Evolutionary conservation across 257 asterid species (phyloP).

Genomic region (Salvia miltiorrhiza): DNA sequence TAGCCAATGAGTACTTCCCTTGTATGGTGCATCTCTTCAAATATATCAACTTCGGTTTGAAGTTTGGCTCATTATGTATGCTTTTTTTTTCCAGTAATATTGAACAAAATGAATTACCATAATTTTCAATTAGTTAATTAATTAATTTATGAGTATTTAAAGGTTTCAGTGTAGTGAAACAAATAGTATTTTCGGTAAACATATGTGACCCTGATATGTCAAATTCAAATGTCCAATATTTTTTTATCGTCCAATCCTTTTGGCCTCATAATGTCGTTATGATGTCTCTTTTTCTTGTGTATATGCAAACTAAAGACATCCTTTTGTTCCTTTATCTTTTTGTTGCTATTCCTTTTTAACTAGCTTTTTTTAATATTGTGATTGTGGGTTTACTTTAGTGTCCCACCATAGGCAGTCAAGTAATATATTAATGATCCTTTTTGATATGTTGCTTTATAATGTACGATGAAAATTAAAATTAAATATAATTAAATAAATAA

Average conservation of each 20-base stretch:
- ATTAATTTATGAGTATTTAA: no score
- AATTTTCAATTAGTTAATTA: no score
- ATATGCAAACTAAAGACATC: not conserved
- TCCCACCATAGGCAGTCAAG: not conserved
- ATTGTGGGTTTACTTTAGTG: not conserved
- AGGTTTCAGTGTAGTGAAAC: no score
- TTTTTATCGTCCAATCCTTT: not conserved
- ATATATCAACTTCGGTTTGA: no score
- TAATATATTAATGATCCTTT: not conserved
- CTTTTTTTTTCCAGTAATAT: no score
- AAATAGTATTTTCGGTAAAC: not conserved
- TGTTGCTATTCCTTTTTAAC: not conserved
- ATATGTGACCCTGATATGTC: not conserved
- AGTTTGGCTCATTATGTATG: no score
- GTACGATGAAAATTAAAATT: no score
- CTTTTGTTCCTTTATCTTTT: not conserved
- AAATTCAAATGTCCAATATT: not conserved
- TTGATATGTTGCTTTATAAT: not conserved
- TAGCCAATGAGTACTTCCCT: no score
- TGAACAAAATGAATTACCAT: no score
- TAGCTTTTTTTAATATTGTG: not conserved
- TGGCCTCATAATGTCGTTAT: conserved; percentile 9
- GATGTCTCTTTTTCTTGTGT: not conserved
- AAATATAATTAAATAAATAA: no score
- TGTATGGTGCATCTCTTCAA: no score